Conservation (phyloP, 805 yeast species). For the Kazachstania psychrophila region DNA sequence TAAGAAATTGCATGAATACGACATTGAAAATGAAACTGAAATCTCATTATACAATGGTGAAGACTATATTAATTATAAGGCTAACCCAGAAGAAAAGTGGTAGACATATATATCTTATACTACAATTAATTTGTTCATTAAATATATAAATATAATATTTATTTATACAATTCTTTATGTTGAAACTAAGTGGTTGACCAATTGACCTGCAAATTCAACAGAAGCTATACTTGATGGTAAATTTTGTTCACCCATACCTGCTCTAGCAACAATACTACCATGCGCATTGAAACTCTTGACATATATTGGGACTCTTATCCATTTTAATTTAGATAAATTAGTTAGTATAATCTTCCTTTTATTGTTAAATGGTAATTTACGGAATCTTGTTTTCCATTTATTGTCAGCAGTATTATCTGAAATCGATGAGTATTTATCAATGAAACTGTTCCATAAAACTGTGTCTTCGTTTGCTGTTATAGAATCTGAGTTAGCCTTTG, state of each 20-base stretch:
- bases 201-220: constrained; percentile 22
- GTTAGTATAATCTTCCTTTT: constrained; percentile 36
- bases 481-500: constrained; percentile 7
- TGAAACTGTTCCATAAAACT: constrained; percentile 23
- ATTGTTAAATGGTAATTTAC: constrained; percentile 29
- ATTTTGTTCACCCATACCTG: constrained; percentile 38
- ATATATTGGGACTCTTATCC: constrained; percentile 72
- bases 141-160: constrained; percentile 2
- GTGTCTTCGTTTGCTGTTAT: too few relatives aligned
- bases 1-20: constrained; percentile 42
- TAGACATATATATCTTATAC: constrained; percentile 18
- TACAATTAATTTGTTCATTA: too few relatives aligned
- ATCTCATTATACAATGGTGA: constrained; percentile 65
- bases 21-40: constrained; percentile 83
- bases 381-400: constrained; percentile 10
- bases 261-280: constrained; percentile 75
- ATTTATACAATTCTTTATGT: background rate
- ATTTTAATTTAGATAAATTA: constrained; percentile 52
- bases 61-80: constrained; percentile 60
- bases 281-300: constrained; percentile 73
- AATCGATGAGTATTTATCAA: constrained; percentile 19
- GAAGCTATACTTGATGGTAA: constrained; percentile 22
- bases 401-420: constrained; percentile 9
- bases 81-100: constrained; percentile 90
- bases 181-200: constrained; percentile 16